phyloP scores from a whole-genome alignment of 768 basidiomycete species.

The Gymnopilus dilepis region DNA sequence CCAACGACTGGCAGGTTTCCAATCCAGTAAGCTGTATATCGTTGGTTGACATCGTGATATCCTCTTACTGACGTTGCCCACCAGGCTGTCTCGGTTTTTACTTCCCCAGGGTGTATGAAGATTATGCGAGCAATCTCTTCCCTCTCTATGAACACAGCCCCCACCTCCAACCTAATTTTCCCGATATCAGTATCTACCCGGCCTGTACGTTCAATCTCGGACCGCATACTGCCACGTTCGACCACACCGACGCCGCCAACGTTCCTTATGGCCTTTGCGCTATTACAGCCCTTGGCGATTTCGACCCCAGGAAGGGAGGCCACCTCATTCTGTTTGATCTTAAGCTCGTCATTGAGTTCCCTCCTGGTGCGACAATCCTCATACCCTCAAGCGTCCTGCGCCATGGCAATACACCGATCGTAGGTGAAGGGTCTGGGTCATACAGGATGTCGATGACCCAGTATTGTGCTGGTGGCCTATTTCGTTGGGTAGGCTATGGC shows the following conservation, averaged over 20 bases:
- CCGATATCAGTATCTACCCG: not conserved
- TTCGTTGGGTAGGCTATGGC: not conserved
- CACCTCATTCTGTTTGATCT: not conserved
- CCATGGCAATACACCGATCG: conserved; percentile 1
- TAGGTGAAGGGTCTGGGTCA: not conserved
- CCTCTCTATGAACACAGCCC: not conserved
- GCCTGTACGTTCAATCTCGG: not conserved
- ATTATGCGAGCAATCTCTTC: not conserved
- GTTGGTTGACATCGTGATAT: not conserved
- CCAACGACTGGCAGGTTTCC: not conserved
- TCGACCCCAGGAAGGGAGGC: not conserved
- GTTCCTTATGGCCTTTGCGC: not conserved
- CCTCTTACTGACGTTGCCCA: not conserved
- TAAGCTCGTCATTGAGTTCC: not conserved
- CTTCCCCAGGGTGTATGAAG: not conserved
- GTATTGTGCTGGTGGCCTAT: not conserved
- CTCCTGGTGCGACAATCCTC: not conserved
- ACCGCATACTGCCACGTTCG: not conserved
- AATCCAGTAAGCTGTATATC: not conserved
- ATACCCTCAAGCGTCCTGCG: not conserved
- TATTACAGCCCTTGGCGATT: not conserved
- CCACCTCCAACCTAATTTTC: not conserved
- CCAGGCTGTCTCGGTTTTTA: not conserved
- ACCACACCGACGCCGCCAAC: not conserved
- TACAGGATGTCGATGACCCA: not conserved